Percentiles rank a stretch among this genome's conserved stretches.
These are phyloP conservation scores for Pichia sp. DNA, from an alignment of 1,139 yeast genomes.

Conservation along the genomic window DNA sequence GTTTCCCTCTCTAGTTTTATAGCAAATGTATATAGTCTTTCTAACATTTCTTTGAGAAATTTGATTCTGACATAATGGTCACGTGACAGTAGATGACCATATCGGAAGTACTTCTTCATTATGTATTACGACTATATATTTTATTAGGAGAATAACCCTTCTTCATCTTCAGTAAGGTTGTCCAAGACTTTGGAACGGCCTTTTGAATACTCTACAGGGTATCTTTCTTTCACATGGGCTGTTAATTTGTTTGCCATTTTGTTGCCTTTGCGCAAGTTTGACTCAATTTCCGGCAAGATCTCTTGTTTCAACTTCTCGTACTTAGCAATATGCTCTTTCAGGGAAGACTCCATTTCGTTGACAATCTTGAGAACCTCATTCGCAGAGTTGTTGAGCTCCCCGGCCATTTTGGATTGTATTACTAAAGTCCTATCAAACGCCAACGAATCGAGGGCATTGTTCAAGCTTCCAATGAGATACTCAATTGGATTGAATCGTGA, in stretches of 20 bases:
- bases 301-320: slow-evolving; percentile 39
- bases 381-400: slow-evolving; percentile 58
- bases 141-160: slow-evolving; percentile 17
- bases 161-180: slow-evolving; percentile 40
- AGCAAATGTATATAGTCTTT: no score
- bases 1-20: no score
- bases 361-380: slow-evolving; percentile 46
- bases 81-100: no score
- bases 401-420: slow-evolving; percentile 69
- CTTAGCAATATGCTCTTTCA: slow-evolving; percentile 34
- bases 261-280: slow-evolving; percentile 49
- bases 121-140: no score
- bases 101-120: no score
- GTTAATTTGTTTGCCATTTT: slow-evolving; percentile 40
- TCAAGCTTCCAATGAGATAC: slow-evolving; percentile 46
- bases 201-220: slow-evolving; percentile 68
- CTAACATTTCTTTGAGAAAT: no score
- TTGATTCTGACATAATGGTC: no score
- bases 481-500: slow-evolving; percentile 41
- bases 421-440: slow-evolving; percentile 64
- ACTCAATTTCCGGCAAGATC: slow-evolving; percentile 42
- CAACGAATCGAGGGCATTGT: slow-evolving; percentile 54
- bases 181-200: slow-evolving; percentile 61
- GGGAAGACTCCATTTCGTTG: slow-evolving; percentile 34
- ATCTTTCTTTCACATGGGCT: slow-evolving; percentile 38